phyloP scores from a whole-genome alignment of 2,329 filamentous ascomycete genomes.

The Botrytis medusae region DNA sequence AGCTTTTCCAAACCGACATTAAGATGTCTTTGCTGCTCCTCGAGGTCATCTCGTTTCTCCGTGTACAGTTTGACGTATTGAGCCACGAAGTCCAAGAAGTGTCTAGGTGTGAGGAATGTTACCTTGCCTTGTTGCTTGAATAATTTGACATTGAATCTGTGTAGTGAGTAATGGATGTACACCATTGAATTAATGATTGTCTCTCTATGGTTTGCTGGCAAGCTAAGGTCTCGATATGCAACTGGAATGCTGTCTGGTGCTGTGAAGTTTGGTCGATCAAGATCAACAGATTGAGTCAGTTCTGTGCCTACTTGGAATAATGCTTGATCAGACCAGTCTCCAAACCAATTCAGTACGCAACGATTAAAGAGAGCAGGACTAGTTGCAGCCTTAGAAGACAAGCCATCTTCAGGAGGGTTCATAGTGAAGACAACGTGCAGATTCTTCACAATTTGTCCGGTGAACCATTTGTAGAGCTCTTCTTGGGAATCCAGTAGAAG shows the following conservation, averaged over 20 bases:
- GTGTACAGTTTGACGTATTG: slow-evolving; percentile 98
- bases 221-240: slow-evolving; percentile 78
- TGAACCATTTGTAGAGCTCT: slow-evolving; percentile 99
- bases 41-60: slow-evolving; percentile 96
- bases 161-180: slow-evolving; percentile 93
- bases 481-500: slow-evolving; percentile 95
- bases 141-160: slow-evolving; percentile 83
- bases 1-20: slow-evolving; percentile 98
- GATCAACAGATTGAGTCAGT: slow-evolving; percentile 91
- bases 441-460: slow-evolving; percentile 98
- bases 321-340: slow-evolving; percentile 98
- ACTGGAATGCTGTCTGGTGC: slow-evolving; percentile 91
- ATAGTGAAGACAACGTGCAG: slow-evolving; percentile 99
- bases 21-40: slow-evolving; percentile 97
- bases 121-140: slow-evolving; percentile 88
- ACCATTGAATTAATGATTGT: slow-evolving; percentile 98
- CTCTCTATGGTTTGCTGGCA: slow-evolving; percentile 88
- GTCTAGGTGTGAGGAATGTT: slow-evolving; percentile 91
- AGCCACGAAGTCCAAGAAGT: slow-evolving; percentile 96
- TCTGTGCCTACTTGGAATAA: slow-evolving; percentile 97
- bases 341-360: slow-evolving; percentile 99
- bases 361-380: slow-evolving; percentile 98
- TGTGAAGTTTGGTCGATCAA: slow-evolving; percentile 82
- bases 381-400: slow-evolving; percentile 94
- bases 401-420: slow-evolving; percentile 94